phyloP scores from a whole-genome alignment of 257 asterid genomes.

The Solanum ossicruentum region DNA sequence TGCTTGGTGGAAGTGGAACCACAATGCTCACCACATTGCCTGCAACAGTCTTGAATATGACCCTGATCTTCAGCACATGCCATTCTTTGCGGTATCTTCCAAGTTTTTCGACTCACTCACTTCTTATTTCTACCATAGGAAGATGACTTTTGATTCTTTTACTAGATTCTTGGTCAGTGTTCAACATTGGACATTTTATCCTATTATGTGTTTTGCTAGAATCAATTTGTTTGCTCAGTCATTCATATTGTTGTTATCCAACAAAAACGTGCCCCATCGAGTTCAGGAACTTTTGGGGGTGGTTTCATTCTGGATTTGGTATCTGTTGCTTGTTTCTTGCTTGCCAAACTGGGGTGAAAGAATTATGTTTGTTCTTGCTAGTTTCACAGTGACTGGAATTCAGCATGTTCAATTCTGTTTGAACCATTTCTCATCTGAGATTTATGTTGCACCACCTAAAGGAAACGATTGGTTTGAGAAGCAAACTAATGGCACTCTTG shows the following conservation, averaged over 20 bases:
- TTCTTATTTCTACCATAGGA: slow-evolving; percentile 44
- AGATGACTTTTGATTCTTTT: slow-evolving; percentile 34
- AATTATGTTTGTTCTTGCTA: slow-evolving; percentile 33
- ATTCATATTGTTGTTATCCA: slow-evolving; percentile 33
- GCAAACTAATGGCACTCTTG: slow-evolving; percentile 59
- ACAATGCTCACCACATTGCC: slow-evolving; percentile 85
- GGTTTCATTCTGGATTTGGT: slow-evolving; percentile 74
- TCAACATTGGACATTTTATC: slow-evolving; percentile 81
- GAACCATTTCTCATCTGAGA: slow-evolving; percentile 63
- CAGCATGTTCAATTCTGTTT: slow-evolving; percentile 77
- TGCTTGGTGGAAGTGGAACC: slow-evolving; percentile 88
- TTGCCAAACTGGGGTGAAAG: slow-evolving; percentile 63
- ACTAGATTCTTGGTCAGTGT: slow-evolving; percentile 50
- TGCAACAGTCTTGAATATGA: slow-evolving; percentile 78
- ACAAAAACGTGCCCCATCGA: slow-evolving; percentile 38
- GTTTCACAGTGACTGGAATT: slow-evolving; percentile 48
- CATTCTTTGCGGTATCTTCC: slow-evolving; percentile 62
- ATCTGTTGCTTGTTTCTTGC: slow-evolving; percentile 57
- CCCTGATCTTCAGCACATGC: slow-evolving; percentile 85
- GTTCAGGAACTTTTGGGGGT: slow-evolving; percentile 47
- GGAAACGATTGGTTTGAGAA: slow-evolving; percentile 90
- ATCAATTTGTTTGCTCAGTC: slow-evolving; percentile 65
- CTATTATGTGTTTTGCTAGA: slow-evolving; percentile 76
- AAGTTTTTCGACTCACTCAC: slow-evolving; percentile 52
- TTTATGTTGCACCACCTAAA: slow-evolving; percentile 53